Base-by-base conservation (phyloP, 2,329 filamentous ascomycete species). In the Magnaporthales sp. region DNA sequence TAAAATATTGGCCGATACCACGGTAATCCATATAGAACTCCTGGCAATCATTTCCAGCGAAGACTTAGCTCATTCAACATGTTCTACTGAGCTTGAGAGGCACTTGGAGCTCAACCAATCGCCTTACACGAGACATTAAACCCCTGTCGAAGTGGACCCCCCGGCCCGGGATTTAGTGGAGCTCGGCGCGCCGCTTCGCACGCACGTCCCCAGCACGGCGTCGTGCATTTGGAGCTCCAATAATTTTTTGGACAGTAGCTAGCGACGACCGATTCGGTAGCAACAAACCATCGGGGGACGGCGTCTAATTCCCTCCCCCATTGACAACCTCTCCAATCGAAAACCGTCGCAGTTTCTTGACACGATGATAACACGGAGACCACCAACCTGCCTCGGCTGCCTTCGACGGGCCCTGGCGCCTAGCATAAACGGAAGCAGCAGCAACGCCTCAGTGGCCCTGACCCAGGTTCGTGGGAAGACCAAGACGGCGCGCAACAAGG, bases 381-480 rank as follows among this genome's bases (percentile, higher is more conserved):
- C 72, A 54, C 73, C 74, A n/a, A 74, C 75, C 27, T 77, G 75
- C 46, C 71, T 75, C 51, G 72, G 71, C 70, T 77, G 75, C 66
- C 70, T 77, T 29, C 72, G 74, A 22, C 71, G 73, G 15, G n/a
- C 32, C 62, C 70, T 77, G n/a, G 58, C 62, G 5, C 19, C 63
- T 54, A 58, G 9, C 46, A 56, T 30, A 29, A 63, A 26, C 51
- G 58, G 31, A 62, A 62, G 70, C 68, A 54, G 65, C 19, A 51
- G 66, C 61, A 67, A 67, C 62, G 70, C 71, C 67, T 68, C 72
- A 56, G 67, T 73, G 31, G 67, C 72, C 51, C 67, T 73, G 29
- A 72, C 70, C 63, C 77, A 78, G 70, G 71, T 74, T 63, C 79
- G 79, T 66, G 73, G 74, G 38, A 79, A 74, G 72, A 75, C 75